These are phyloP conservation scores for Darksidea phi DNA, from an alignment of 495 filamentous ascomycete genomes.

Conservation along the genomic window DNA sequence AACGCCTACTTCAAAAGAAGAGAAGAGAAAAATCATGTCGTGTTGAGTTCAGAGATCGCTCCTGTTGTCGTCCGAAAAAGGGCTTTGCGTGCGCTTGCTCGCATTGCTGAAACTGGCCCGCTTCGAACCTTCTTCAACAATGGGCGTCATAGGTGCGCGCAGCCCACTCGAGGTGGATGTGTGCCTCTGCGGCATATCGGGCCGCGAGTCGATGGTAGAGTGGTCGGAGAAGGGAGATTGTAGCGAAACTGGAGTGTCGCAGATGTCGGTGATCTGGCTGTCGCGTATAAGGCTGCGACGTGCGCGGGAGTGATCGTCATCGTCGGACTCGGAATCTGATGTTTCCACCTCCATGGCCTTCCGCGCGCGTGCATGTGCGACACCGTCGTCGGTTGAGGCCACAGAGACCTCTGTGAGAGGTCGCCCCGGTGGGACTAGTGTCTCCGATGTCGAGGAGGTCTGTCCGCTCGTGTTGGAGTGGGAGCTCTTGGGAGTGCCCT, in stretches of 20 bases:
- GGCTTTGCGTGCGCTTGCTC: conserved; percentile 29
- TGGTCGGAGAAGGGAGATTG: conserved; percentile 39
- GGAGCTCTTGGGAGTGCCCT: conserved; percentile 22
- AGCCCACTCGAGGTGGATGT: conserved; percentile 24
- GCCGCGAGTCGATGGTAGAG: conserved; percentile 21
- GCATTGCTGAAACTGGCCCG: conserved; percentile 30
- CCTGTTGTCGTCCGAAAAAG: conserved; percentile 37
- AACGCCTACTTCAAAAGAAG: conserved; percentile 2
- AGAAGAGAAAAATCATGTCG: background rate
- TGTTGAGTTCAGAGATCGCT: conserved; percentile 14
- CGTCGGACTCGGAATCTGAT: conserved; percentile 35
- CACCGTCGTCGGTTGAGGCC: conserved; percentile 25
- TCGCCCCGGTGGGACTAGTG: conserved; percentile 28
- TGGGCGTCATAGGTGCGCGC: conserved; percentile 34
- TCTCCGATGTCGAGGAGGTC: conserved; percentile 14
- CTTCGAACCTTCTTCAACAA: conserved; percentile 42
- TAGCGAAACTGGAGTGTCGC: conserved; percentile 23
- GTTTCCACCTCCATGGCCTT: conserved; percentile 20
- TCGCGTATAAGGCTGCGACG: conserved; percentile 31
- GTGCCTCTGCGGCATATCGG: conserved; percentile 24
- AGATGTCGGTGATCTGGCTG: conserved; percentile 34
- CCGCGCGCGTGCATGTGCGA: conserved; percentile 33
- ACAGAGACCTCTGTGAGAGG: conserved; percentile 35
- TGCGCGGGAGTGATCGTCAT: conserved; percentile 32
- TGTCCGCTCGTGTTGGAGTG: conserved; percentile 9